Conservation (phyloP, 1,284 basidiomycete genomes). For the Exobasidium rhododendri region DNA sequence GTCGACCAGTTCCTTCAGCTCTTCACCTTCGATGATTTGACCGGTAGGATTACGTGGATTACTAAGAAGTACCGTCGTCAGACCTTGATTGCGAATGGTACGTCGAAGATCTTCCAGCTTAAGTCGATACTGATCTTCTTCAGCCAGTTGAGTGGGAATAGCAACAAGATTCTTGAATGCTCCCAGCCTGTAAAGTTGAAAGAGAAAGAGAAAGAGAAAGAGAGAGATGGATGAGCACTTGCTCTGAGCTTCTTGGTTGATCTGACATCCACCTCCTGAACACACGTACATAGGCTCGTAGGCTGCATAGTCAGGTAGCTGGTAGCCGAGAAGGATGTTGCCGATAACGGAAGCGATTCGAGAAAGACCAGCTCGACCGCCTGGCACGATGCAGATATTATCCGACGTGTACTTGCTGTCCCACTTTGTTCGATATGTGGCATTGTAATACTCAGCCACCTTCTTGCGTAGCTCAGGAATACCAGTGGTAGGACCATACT, state of each 20-base stretch:
- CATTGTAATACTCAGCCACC: constrained; percentile 70
- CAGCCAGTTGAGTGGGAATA: constrained; percentile 58
- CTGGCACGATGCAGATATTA: constrained; percentile 83
- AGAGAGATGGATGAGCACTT: too few relatives aligned
- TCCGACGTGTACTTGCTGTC: constrained; percentile 79
- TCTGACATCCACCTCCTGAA: too few relatives aligned
- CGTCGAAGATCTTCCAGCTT: constrained; percentile 63
- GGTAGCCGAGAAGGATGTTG: constrained; percentile 66
- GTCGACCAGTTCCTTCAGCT: constrained; percentile 74
- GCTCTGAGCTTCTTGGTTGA: too few relatives aligned
- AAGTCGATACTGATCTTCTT: constrained; percentile 65
- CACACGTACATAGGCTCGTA: constrained; percentile 66
- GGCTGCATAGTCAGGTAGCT: constrained; percentile 78
- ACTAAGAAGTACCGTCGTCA: constrained; percentile 80
- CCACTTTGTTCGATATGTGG: constrained; percentile 76
- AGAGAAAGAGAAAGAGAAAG: too few relatives aligned
- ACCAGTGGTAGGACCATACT: constrained; percentile 90
- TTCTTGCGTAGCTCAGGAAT: constrained; percentile 63
- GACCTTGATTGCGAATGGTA: constrained; percentile 59
- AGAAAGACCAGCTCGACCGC: constrained; percentile 80
- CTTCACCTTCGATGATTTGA: constrained; percentile 66
- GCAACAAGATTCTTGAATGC: constrained; percentile 79
- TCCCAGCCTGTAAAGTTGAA: too few relatives aligned
- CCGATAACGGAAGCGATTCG: constrained; percentile 86
- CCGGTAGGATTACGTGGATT: constrained; percentile 92